Evolutionary conservation across 768 basidiomycete species (phyloP), one percentile per base, ranked within the genome.

Genomic region (Flagelloscypha sp.): DNA sequence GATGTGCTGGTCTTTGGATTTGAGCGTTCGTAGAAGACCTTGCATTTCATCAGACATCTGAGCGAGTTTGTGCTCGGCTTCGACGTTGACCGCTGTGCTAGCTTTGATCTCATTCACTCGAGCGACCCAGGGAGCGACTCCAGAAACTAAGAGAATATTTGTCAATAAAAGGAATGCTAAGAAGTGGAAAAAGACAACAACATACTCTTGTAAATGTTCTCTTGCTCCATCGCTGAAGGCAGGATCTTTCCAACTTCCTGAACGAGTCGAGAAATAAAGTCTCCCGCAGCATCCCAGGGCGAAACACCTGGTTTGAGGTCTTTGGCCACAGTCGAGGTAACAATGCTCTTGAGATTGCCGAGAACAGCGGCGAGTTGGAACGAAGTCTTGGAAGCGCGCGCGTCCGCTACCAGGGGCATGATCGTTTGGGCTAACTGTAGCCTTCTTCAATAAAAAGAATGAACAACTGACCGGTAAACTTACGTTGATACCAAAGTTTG

Each of bases 401-500:
- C 76, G 35, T 94, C 86, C 36, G 73, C 68, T n/a, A 90, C 62
- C 53, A 98, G 85, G 0, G 79, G 81, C 63, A 85, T 84, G 22
- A 89, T 82, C 52, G 79, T 71, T 67, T 94, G 89, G 0, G 93
- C 92, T 30, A 97, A 74, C 88, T 93, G n/a, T n/a, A n/a, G n/a
- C n/a, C n/a, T n/a, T n/a, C n/a, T n/a, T n/a, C n/a, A n/a, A n/a
- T n/a, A n/a, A 35, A 0, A 39, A 21, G 12, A n/a, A 34, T 17
- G 16, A 41, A 11, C 28, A 35, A 36, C 19, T 23, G 13, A 33
- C 17, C n/a, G 15, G 35, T 24, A 17, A 12, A 54, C 79, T 36
- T 41, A 88, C 89, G 35, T 85, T 84, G 37, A 95, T 85, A 52
- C 88, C 88, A 53, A 94, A 87, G 58, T 93, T 88, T 44, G 90